Base-by-base conservation (phyloP, 1,139 yeast species). In the Pichia sp. region DNA sequence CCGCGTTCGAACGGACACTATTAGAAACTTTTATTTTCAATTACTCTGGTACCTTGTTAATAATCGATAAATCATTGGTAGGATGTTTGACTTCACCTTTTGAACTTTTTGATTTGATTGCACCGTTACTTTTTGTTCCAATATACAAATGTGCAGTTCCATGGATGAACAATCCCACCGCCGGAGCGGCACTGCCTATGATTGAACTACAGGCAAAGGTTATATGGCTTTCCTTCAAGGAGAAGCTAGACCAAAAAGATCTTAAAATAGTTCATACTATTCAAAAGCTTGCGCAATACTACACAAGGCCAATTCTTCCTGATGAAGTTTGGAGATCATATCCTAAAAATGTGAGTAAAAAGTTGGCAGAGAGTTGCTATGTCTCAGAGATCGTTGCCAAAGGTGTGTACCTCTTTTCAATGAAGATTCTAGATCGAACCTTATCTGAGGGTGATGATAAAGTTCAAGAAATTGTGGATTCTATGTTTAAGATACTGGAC, bases 131-230 rank as follows among this genome's bases (percentile, higher is more conserved):
- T 13, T 57, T 53, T 5, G 58, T 51, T 11, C 64, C 63, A 26
- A 53, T 69, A 8, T 65, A 59, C 49, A 50, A 63, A 30, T 65
- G 68, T 49, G 65, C 66, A 1, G 67, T 62, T 10, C 65, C 65
- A 11, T 68, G 71, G 71, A 67, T 68, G 71, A 68, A 68, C 51
- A 64, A 68, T 49, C 71, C 72, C 3, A 65, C 66, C 3, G 64
- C 64, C 55, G 72, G 71, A 2, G 71, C 71, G 34, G 67, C 67
- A 1, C 41, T 64, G 13, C 60, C 66, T 1, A 61, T 68, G 10
- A 59, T 63, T 51, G 70, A 66, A 49, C 51, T 66, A 5, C 67
- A 67, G n/a, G 67, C 69, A 0, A 66, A 66, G 45, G 55, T 66
- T 11, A 62, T 61, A n/a, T 67, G 70, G 70, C 44, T 67, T 15